These are phyloP conservation scores for Neofusicoccum sp. DNA, from an alignment of 2,329 filamentous ascomycete genomes.

Conservation along the genomic window DNA sequence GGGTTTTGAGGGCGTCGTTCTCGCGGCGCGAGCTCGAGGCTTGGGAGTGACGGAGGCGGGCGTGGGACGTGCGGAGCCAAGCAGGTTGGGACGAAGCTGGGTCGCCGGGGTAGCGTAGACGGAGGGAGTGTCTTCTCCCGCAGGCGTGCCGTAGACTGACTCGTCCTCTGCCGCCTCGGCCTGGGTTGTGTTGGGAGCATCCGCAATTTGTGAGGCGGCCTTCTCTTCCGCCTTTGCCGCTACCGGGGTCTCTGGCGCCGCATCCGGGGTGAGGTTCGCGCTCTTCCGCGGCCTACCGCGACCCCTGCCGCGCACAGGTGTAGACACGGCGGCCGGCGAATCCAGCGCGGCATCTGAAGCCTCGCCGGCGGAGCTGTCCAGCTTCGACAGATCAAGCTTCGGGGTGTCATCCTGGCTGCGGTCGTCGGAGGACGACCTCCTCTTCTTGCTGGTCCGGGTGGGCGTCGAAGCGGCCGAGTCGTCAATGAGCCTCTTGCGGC, in stretches of 20 bases:
- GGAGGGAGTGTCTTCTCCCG: constrained; percentile 13
- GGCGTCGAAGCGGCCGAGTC: constrained; percentile 11
- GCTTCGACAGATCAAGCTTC: constrained; percentile 3
- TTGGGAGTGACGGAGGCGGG: constrained; percentile 13
- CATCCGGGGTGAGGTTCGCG: not conserved
- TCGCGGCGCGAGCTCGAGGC: constrained; percentile 1
- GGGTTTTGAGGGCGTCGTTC: constrained; percentile 18
- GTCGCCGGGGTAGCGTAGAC: constrained; percentile 22
- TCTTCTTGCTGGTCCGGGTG: constrained; percentile 14
- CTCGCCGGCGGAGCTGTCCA: not conserved
- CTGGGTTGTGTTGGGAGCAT: not conserved
- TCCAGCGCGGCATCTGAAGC: not conserved
- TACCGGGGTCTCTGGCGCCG: not conserved
- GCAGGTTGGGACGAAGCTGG: constrained; percentile 1
- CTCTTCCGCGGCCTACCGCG: constrained; percentile 1
- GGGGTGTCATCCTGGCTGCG: constrained; percentile 7
- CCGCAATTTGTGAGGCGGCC: not conserved
- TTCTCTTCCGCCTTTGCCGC: not conserved
- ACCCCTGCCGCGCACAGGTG: not conserved
- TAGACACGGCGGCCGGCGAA: not conserved
- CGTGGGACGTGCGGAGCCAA: not conserved
- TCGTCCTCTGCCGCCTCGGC: not conserved
- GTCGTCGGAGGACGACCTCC: not conserved
- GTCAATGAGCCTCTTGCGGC: constrained; percentile 17
- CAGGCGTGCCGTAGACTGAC: constrained; percentile 20